phyloP scores from a whole-genome alignment of 2,329 filamentous ascomycete species.

The Talaromyces sp. region DNA sequence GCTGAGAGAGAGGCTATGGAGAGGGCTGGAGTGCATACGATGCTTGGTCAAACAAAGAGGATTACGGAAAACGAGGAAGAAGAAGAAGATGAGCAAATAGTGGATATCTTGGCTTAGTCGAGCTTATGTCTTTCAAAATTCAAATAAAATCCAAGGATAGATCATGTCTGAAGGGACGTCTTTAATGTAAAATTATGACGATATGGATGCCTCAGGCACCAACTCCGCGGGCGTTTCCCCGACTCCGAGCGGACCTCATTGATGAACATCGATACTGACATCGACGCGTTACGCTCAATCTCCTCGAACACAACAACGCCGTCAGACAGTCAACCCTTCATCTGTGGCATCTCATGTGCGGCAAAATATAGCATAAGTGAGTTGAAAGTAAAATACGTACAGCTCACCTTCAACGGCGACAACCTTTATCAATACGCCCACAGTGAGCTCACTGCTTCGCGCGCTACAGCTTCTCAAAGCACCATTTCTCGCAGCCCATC shows the following conservation, averaged over 20 bases:
- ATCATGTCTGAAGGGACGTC: not conserved
- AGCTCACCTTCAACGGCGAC: not conserved
- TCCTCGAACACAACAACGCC: not conserved
- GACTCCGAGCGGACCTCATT: not conserved
- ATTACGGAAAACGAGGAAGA: slow-evolving; percentile 15
- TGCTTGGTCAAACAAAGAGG: slow-evolving; percentile 20
- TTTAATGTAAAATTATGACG: not conserved
- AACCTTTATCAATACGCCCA: not conserved
- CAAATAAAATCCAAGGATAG: not conserved
- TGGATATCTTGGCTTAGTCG: slow-evolving; percentile 39
- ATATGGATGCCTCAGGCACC: slow-evolving; percentile 4
- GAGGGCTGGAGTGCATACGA: slow-evolving; percentile 41
- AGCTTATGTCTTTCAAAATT: not conserved
- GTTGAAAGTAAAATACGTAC: not conserved
- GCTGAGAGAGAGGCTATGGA: slow-evolving; percentile 39
- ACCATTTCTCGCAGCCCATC: not conserved
- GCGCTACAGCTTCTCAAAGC: not conserved
- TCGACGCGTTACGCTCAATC: slow-evolving; percentile 1
- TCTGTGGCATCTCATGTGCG: not conserved
- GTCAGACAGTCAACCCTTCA: not conserved
- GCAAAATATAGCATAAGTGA: not conserved
- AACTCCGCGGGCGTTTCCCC: not conserved
- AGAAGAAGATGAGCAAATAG: slow-evolving; percentile 45
- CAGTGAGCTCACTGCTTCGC: not conserved
- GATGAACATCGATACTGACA: not conserved